A percentile compares a stretch with the other conserved stretches of the same genome.
These are phyloP conservation scores for Lachnellula subtilissima DNA, from an alignment of 2,329 filamentous ascomycete genomes.

Conservation along the genomic window DNA sequence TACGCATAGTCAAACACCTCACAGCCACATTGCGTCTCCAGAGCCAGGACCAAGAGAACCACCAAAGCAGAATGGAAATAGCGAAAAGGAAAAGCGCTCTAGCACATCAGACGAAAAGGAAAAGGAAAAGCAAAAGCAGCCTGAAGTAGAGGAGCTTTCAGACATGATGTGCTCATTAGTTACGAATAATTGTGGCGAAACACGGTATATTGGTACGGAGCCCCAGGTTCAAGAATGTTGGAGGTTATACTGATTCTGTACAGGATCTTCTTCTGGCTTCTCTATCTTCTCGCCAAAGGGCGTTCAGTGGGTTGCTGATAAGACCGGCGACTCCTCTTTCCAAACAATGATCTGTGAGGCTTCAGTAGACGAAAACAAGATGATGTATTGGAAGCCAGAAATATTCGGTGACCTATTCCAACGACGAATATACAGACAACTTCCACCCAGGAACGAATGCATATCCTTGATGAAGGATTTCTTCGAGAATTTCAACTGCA, in stretches of 20 bases:
- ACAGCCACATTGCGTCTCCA: constrained; percentile 46
- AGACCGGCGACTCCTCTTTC: constrained; percentile 93
- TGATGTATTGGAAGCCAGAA: constrained; percentile 97
- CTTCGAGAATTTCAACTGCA: constrained; percentile 98
- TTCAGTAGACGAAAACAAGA: constrained; percentile 90
- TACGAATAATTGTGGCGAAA: constrained; percentile 91
- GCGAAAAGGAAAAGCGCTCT: constrained; percentile 18
- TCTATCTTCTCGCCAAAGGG: constrained; percentile 98
- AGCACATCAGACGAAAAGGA: constrained; percentile 34
- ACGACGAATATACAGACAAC: constrained; percentile 72
- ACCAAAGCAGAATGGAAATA: constrained; percentile 15
- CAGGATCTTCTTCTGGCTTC: constrained; percentile 93
- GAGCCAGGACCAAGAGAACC: constrained; percentile 26
- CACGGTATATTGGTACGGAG: constrained; percentile 79
- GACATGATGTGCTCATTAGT: constrained; percentile 99
- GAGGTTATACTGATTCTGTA: constrained; percentile 19
- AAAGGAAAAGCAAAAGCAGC: constrained; percentile 40
- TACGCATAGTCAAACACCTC: constrained; percentile 31
- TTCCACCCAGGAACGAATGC: constrained; percentile 84
- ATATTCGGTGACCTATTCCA: constrained; percentile 91
- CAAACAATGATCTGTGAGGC: constrained; percentile 90
- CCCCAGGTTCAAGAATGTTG: not conserved
- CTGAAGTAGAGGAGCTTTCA: constrained; percentile 80
- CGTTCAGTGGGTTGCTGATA: constrained; percentile 97
- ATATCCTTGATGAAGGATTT: constrained; percentile 86